phyloP scores from a whole-genome alignment of 441 rosid genomes.

The Adansonia gregorii region DNA sequence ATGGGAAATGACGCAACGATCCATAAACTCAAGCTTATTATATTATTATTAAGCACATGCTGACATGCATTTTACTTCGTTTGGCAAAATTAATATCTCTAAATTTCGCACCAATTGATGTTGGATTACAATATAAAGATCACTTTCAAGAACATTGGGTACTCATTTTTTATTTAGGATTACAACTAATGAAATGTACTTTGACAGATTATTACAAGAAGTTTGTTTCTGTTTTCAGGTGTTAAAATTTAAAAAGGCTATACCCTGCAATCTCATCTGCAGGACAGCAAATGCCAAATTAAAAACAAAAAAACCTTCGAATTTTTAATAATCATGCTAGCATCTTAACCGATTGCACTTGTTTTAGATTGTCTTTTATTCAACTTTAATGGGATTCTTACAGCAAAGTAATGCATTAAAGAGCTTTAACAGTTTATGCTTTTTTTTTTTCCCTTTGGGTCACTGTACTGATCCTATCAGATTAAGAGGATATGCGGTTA shows the following conservation, averaged over 20 bases:
- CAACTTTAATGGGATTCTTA: slow-evolving; percentile 12
- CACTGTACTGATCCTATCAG: not conserved
- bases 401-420: slow-evolving; percentile 5
- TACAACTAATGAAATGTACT: slow-evolving; percentile 15
- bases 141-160: slow-evolving; percentile 12
- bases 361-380: not conserved
- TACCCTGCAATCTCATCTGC: not conserved
- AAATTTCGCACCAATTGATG: not conserved
- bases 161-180: not conserved
- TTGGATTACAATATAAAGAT: slow-evolving; percentile 13
- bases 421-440: not conserved
- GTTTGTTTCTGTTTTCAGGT: not conserved
- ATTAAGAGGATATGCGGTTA: not conserved
- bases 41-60: not conserved
- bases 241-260: not conserved
- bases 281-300: not conserved
- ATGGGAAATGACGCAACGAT: slow-evolving; percentile 19
- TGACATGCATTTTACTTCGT: slow-evolving; percentile 22
- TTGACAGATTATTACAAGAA: not conserved
- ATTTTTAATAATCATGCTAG: not conserved
- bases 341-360: not conserved
- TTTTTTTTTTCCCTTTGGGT: not conserved
- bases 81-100: slow-evolving; percentile 3
- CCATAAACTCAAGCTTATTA: not conserved
- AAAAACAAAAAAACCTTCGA: not conserved